Conservation (phyloP, 305 asterid species). For the Fraxinus greggii region DNA sequence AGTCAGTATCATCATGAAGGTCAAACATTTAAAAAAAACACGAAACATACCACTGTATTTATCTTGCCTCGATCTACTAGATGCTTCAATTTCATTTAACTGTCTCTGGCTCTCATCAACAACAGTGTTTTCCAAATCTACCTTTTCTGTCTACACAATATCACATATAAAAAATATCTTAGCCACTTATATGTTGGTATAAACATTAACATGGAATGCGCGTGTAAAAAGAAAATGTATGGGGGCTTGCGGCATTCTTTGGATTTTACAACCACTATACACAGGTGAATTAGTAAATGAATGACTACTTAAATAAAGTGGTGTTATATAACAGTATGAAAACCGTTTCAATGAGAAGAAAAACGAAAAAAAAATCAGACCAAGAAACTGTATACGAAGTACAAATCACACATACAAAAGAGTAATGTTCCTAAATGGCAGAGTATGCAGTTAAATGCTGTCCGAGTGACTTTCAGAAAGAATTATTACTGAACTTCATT, state of each 20-base stretch:
- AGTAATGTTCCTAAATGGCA: neutral
- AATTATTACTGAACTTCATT: neutral
- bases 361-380: neutral
- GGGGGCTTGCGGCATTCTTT: no score
- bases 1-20: slow-evolving; percentile 31
- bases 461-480: neutral
- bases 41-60: slow-evolving; percentile 52
- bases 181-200: no score
- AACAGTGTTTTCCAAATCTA: slow-evolving; percentile 93
- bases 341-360: neutral
- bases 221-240: no score
- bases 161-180: slow-evolving; percentile 20
- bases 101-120: slow-evolving; percentile 97
- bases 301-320: neutral
- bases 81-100: slow-evolving; percentile 58
- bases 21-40: neutral
- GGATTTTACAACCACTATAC: neutral
- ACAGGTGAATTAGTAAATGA: neutral
- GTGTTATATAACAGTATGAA: neutral
- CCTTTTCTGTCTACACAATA: slow-evolving; percentile 87
- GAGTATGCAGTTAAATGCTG: neutral
- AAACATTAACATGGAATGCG: no score
- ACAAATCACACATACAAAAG: neutral
- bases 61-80: slow-evolving; percentile 74
- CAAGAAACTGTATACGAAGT: neutral